Conservation (phyloP, 169 alveolate species). For the Cryptosporidium viatorum region DNA sequence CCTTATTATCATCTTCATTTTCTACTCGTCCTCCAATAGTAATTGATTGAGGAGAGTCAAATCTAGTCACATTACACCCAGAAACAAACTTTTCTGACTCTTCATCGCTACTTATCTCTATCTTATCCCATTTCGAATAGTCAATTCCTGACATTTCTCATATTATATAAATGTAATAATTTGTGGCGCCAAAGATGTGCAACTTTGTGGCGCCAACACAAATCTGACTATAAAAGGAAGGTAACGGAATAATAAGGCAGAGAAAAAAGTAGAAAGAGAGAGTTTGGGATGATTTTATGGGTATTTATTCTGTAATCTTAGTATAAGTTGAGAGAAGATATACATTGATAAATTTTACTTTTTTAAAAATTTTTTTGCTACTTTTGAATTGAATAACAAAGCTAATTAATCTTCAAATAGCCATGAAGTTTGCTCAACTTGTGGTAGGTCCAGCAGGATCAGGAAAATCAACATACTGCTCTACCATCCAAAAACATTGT, state of each 20-base stretch:
- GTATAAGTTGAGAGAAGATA: neutral
- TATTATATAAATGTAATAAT: neutral
- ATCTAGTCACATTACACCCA: conserved; percentile 31
- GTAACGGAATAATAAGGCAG: neutral
- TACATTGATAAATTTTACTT: neutral
- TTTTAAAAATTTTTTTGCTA: neutral
- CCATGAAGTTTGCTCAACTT: conserved; percentile 92
- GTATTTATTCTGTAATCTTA: neutral
- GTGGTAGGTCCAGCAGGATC: conserved; percentile 99
- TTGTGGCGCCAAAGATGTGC: neutral
- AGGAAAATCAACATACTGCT: conserved; percentile 97
- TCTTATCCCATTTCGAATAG: conserved; percentile 71
- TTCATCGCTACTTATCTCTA: conserved; percentile 56
- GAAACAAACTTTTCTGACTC: neutral
- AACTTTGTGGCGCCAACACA: neutral
- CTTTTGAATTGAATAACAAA: neutral
- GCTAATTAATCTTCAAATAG: neutral
- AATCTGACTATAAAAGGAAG: neutral
- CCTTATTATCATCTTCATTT: neutral
- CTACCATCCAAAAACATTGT: conserved; percentile 91
- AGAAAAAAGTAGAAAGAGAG: neutral
- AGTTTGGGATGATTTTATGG: neutral
- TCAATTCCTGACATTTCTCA: conserved; percentile 41
- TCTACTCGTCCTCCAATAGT: conserved; percentile 11
- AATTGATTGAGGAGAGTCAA: conserved; percentile 57